Percentiles rank a stretch among this genome's conserved stretches.
phyloP scores from a whole-genome alignment of 208 protist species.

The Trichomonas vaginalis region DNA sequence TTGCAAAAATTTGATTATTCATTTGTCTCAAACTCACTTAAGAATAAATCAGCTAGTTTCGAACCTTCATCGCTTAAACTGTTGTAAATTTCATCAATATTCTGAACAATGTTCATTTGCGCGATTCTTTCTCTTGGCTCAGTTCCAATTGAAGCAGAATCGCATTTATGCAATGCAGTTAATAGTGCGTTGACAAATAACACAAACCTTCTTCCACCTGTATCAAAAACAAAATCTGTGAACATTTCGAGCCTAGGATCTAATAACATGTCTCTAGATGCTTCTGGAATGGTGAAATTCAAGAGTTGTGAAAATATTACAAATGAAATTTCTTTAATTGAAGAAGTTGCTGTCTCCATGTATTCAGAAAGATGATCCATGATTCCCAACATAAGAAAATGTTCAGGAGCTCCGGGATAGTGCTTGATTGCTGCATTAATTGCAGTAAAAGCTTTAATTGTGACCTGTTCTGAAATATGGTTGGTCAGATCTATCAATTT shows the following conservation, averaged over 20 bases:
- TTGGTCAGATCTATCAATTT: neutral
- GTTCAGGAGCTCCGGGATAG: neutral
- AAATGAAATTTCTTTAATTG: neutral
- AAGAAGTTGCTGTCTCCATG: neutral
- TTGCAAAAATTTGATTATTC: no score
- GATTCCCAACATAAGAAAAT: neutral
- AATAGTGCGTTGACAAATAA: no score
- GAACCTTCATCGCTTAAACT: no score
- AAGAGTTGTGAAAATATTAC: neutral
- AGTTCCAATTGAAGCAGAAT: no score
- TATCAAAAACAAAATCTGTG: no score
- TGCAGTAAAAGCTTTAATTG: neutral
- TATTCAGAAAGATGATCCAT: neutral
- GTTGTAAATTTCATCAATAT: no score
- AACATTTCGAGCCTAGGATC: neutral
- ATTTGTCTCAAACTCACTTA: no score
- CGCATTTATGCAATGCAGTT: no score
- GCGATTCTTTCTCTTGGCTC: no score
- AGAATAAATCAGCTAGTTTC: no score
- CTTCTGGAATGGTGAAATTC: neutral
- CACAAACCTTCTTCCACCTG: no score
- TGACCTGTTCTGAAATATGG: neutral
- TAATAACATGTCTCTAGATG: neutral
- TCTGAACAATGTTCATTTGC: no score
- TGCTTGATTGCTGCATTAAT: neutral